Evolutionary conservation across 495 filamentous ascomycete species (phyloP), one percentile per base, ranked within the genome.

Genomic region (Trichoderma asperelloides): DNA sequence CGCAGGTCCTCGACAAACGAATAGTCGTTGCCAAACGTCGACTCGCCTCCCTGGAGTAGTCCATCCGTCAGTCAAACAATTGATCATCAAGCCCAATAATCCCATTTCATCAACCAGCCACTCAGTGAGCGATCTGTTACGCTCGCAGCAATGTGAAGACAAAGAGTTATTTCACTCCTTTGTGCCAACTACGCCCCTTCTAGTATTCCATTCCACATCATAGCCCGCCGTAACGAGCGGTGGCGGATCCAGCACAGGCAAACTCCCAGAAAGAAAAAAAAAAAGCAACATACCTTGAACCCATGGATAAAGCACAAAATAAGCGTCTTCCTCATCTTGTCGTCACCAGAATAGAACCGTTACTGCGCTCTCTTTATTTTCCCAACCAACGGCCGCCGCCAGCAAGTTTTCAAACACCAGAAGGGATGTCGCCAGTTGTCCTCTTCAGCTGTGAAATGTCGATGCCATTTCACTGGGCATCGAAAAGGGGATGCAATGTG

Each of bases 231-330:
- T 49, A 0, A 49, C 45, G n/a, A n/a, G 45, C 45, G 45, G 45
- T 49, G 45, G 45, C 8, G 45, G 9, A 21, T 18, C 15, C 1
- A 2, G 7, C 6, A 49, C 15, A 18, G 7, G 45, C 16, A 18
- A 49, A 49, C 12, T 6, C 16, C 12, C 16, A 18, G 2, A n/a
- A n/a, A n/a, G n/a, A n/a, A 40, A 40, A 40, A 40, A 40, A 40
- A 40, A 40, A 49, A 21, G 0, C n/a, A 49, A 69, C 78, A 63
- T 77, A 94, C 92, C 87, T 98, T 96, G 85, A 98, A 98, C 65
- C 95, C 95, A 76, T 98, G 95, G 64, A 98, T 93, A 78, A 97
- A 98, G 74, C 90, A 91, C 64, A 98, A 79, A 13, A 98, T 79
- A 39, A 98, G 79, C 69, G 91, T 97, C 77, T 93, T 96, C 79